These are phyloP conservation scores for Bidens hawaiensis DNA, from an alignment of 140 eudicot species.

Conservation along the genomic window DNA sequence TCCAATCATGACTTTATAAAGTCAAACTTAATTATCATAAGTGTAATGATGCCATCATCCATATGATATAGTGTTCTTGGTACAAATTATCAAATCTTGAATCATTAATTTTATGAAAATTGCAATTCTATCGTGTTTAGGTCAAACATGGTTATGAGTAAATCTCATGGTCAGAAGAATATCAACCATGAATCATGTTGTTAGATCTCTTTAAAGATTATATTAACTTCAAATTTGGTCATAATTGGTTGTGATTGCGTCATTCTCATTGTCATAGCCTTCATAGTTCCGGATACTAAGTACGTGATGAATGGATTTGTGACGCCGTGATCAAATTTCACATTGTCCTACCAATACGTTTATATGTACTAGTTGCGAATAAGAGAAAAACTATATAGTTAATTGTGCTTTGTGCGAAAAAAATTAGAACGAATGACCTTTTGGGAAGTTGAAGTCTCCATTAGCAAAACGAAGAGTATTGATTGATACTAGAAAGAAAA, in stretches of 20 bases:
- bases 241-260: neutral
- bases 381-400: neutral
- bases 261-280: too few relatives aligned
- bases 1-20: slow-evolving; percentile 20
- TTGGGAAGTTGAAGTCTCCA: neutral
- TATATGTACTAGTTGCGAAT: neutral
- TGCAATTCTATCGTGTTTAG: neutral
- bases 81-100: slow-evolving; percentile 14
- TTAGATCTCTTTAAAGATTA: neutral
- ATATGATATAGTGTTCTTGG: neutral
- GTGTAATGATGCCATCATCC: slow-evolving; percentile 21
- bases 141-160: slow-evolving; percentile 14
- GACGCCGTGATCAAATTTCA: too few relatives aligned
- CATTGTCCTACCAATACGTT: neutral
- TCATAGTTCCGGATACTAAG: too few relatives aligned
- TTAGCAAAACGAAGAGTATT: neutral
- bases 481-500: neutral
- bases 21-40: slow-evolving; percentile 26
- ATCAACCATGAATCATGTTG: slow-evolving; percentile 11
- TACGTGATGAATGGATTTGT: too few relatives aligned
- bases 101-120: slow-evolving; percentile 16
- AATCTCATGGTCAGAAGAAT: slow-evolving; percentile 5
- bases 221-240: neutral
- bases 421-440: too few relatives aligned
- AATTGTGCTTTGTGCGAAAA: neutral